Evolutionary conservation across 768 basidiomycete species (phyloP), one percentile per base, ranked within the genome.

Genomic region (Pseudohyphozyma bogoriensis): DNA sequence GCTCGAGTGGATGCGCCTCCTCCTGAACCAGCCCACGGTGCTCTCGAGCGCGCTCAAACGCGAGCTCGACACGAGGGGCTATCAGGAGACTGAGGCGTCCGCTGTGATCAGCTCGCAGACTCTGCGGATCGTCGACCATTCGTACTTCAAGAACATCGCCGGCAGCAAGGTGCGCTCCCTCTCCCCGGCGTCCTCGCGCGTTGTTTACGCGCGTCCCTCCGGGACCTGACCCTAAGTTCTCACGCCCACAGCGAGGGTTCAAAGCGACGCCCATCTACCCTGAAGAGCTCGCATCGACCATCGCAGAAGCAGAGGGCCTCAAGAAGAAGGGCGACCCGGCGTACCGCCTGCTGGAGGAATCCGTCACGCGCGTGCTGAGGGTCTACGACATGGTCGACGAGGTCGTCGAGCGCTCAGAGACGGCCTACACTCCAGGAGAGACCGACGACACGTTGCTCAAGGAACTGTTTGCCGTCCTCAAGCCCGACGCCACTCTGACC

Each of bases 101-200:
- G 44, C 35, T 13, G 42, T 55, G 15, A 37, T 65, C 16, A n/a
- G 46, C 18, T 52, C 64, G 1, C 52, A 58, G 6, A 61, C 64
- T 32, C 33, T 65, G 20, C 26, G 64, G 3, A 37, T 65, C 13
- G 59, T 61, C 26, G 64, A 65, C 31, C 56, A 61, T 36, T 46
- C 56, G n/a, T 46, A 35, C 4, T 55, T 6, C 15, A 10, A 18
- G n/a, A n/a, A n/a, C n/a, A n/a, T 13, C 4, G 18, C 26, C 5
- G 35, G 22, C 8, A 37, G 31, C 36, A 36, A 31, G 1, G 46
- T 29, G 26, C 7, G 29, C 18, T 39, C 18, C 22, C 20, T 15
- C 16, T 50, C 28, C 22, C 49, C n/a, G n/a, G n/a, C 12, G 24
- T 33, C 39, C 35, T 49, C 11, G 2, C 47, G 36, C 39, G 50